Evolutionary conservation across 352 stramenopile species (phyloP), one percentile per base, ranked within the genome.

Genomic region (Phytopythium ostracodes): DNA sequence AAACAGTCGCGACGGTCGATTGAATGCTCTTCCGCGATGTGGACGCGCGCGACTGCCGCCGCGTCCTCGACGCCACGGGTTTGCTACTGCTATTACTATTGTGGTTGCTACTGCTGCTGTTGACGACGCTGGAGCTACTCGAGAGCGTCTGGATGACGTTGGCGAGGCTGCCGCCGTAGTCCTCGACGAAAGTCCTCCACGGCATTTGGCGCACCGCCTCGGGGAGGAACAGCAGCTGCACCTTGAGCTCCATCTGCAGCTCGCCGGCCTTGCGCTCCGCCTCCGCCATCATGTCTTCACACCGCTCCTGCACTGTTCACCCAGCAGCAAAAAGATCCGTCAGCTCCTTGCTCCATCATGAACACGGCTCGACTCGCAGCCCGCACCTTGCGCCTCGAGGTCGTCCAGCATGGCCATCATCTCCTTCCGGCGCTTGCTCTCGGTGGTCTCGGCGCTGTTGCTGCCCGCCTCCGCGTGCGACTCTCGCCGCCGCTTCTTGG

Each of bases 111-210:
- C 15, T 9, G 15, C 35, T 27, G 44, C 35, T 56, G 17, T 40
- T 33, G 47, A 8, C 9, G 31, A 36, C 25, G 10, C 17, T 18
- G 8, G 58, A 18, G 35, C 27, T 51, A 33, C 66, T 36, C 74
- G 72, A 76, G 17, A 89, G 78, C 60, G 82, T 84, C 64, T 89
- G 65, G 38, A 91, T 90, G 47, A 81, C 81, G 62, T 87, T 89
- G 56, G 84, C 70, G 29, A 93, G 68, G 59, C 82, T 81, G 44
- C 84, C 84, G 42, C 76, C 79, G 66, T 87, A 92, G 64, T 92
- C 80, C n/a, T 84, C 76, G 44, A 82, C 86, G 63, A 93, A 91
- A 43, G 76, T 90, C 64, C 86, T 88, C 82, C 82, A 91, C 17
- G 81, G 72, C 82, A 93, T 91, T 60, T 76, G 70, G 27, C 80